Evolutionary conservation across 1,284 basidiomycete genomes (phyloP), one percentile per base, ranked within the genome.

Genomic region (Macrocystidia cucumis): DNA sequence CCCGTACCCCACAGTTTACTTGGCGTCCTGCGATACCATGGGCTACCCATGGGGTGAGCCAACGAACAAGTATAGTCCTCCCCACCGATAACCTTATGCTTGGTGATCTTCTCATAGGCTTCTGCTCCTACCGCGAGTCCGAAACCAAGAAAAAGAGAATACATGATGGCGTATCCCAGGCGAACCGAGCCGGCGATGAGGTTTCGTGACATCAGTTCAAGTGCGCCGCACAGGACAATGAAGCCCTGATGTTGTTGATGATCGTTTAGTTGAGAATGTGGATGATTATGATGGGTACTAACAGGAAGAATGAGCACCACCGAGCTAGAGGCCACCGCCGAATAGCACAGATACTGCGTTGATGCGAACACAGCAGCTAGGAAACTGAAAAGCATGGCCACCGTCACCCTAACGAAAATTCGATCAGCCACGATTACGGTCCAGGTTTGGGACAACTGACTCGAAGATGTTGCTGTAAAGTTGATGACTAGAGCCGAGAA

Each of bases 221-320:
- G 75, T 14, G 84, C 73, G 27, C 88, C 90, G 42, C 69, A 78
- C 7, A 90, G 65, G 9, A 91, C 84, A 46, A 90, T 83, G 52
- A 86, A 89, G 29, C 80, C 88, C 70, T 69, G 51, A 38, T 36
- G 52, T 31, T 34, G 23, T 8, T n/a, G 9, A 29, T 17, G 1
- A 24, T 23, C 9, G 27, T 21, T 19, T 8, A 26, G 6, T 22
- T 17, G n/a, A 18, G 27, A 32, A 18, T 17, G 11, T 16, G 9
- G 14, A 5, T 26, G 14, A 21, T 9, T 4, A 31, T 22, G 11
- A 27, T 19, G 20, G 9, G 6, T 9, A 62, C 74, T 49, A 53
- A 81, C 78, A 9, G 88, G 91, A 3, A 95, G 68, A 47, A 95
- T 95, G 34, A 92, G 69, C 3, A 93, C 90, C 40, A 93, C 81